Base-by-base conservation (phyloP, 805 yeast genomes). In the Blastobotrys peoriensis region DNA sequence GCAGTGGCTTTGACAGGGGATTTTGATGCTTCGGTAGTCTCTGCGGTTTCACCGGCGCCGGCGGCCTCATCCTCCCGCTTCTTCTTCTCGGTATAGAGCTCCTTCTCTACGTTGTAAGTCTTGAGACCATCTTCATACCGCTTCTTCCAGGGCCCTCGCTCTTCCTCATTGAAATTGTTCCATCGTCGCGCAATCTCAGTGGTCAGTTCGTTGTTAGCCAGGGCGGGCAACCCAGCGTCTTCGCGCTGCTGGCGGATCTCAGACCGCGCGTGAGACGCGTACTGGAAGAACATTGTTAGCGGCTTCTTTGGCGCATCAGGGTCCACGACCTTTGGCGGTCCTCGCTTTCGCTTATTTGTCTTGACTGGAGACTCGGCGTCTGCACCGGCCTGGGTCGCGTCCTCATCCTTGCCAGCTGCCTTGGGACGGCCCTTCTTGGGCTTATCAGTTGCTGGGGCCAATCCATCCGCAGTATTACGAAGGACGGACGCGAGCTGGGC, bases 281-380 rank as follows among this genome's bases (percentile, higher is more conserved):
- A 91, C 35, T 80, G 75, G 64, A 91, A 85, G 69, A 80, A 89
- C 37, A 86, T 83, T 18, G 96, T 88, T 59, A 86, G 71, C 13
- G 98, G 98, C 59, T 88, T 88, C 73, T 86, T 87, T 48, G 98
- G 98, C 37, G 96, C 96, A 58, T 85, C 82, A 42, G 97, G 97
- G 65, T 91, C 98, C 55, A 66, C 71, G 56, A 70, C 33, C 37
- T 40, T 40, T 19, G 41, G 73, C 57, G 67, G 70, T 66, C 63
- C 65, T 53, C 69, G 71, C 62, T 71, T 71, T 37, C 58, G 47
- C 66, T 68, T 70, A 50, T 63, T 53, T 18, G 59, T 54, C 22
- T 50, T 56, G 18, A 22, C 57, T 25, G 30, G 30, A 19, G 39
- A 5, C 13, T 8, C 19, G 17, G 41, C 54, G 15, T 51, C 58